Evolutionary conservation across 192 early-diverging fungal species (phyloP).

Genomic region (Backusella sp.): DNA sequence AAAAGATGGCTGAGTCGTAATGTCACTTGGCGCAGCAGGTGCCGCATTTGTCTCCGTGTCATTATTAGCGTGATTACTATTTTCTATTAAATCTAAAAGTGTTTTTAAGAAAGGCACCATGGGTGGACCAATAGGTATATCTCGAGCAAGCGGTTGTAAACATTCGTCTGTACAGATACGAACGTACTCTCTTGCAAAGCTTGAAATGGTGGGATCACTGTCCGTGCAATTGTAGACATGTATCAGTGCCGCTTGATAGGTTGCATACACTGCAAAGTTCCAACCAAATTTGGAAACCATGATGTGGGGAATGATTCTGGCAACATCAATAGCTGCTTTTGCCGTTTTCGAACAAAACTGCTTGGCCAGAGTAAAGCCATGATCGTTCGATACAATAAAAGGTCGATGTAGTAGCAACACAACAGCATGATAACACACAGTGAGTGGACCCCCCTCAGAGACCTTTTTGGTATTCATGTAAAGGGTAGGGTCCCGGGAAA

Average conservation of each 20-base stretch:
- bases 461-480: background rate
- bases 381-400: constrained; percentile 25
- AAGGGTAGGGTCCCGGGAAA: background rate
- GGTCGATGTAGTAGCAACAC: constrained; percentile 33
- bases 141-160: constrained; percentile 15
- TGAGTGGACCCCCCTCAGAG: constrained; percentile 20
- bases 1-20: background rate
- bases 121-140: constrained; percentile 20
- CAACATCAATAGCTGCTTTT: constrained; percentile 22
- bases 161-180: constrained; percentile 26
- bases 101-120: constrained; percentile 11
- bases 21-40: background rate
- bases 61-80: background rate
- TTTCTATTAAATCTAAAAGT: background rate
- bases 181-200: constrained; percentile 18
- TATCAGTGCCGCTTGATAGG: constrained; percentile 28
- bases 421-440: constrained; percentile 33
- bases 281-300: constrained; percentile 21
- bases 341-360: constrained; percentile 18
- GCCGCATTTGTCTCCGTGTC: background rate
- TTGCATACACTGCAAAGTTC: constrained; percentile 32
- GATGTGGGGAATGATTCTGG: constrained; percentile 1
- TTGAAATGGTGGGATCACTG: constrained; percentile 8
- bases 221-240: constrained; percentile 34
- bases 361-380: background rate